A percentile compares a stretch with the other conserved stretches of the same genome.
These are phyloP conservation scores for Oenanthe sinensis DNA, from an alignment of 129 eudicot species.

Conservation along the genomic window DNA sequence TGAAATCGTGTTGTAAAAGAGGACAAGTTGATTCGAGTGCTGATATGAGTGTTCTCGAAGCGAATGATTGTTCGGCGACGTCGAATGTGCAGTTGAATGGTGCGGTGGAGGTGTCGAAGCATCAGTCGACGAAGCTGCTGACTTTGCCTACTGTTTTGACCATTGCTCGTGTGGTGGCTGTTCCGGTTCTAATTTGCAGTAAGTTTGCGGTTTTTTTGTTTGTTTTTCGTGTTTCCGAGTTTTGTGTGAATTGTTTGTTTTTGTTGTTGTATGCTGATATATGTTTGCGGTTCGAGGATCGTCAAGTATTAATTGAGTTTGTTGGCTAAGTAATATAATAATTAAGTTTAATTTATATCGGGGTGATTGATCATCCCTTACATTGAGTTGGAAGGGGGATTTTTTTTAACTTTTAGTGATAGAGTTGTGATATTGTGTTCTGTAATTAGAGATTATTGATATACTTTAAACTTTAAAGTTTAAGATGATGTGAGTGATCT, in stretches of 20 bases:
- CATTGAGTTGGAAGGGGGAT: not conserved
- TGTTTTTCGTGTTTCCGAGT: not conserved
- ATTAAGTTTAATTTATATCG: not conserved
- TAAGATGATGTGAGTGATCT: not conserved
- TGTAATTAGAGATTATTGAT: not conserved
- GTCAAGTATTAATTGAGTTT: not conserved
- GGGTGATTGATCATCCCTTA: not conserved
- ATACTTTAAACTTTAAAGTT: not conserved
- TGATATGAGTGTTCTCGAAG: conserved; percentile 17
- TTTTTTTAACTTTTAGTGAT: not conserved
- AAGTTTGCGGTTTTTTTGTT: not conserved
- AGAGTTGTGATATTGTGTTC: not conserved
- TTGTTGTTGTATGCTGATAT: not conserved
- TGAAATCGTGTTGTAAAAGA: conserved; percentile 12
- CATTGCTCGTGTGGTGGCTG: conserved; percentile 81
- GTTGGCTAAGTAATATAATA: not conserved
- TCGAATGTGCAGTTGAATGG: conserved; percentile 24
- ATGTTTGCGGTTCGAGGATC: not conserved
- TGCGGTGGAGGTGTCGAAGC: conserved; percentile 5
- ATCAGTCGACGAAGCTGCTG: conserved; percentile 44
- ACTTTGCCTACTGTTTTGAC: conserved; percentile 94
- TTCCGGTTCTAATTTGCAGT: conserved; percentile 4
- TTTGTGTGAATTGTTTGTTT: not conserved
- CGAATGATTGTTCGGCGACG: conserved; percentile 10
- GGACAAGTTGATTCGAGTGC: conserved; percentile 25